Evolutionary conservation across 2,329 filamentous ascomycete genomes (phyloP).

Genomic region (Trichoderma sp.): DNA sequence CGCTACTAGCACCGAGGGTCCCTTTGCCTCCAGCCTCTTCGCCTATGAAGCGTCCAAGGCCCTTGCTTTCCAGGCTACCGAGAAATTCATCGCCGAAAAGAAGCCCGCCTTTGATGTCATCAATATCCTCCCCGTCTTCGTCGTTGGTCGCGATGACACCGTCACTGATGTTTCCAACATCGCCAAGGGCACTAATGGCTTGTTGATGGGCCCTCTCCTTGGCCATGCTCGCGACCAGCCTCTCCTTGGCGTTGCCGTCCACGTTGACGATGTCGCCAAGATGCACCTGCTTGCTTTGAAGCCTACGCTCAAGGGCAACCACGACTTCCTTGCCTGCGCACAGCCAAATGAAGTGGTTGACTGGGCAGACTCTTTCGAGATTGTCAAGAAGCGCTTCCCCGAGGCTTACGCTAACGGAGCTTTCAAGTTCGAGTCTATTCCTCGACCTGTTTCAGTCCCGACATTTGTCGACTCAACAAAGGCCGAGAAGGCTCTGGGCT

Average conservation of each 20-base stretch:
- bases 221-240: conserved; percentile 28
- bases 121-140: conserved; percentile 38
- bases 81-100: conserved; percentile 34
- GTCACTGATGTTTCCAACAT: conserved; percentile 17
- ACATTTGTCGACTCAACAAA: conserved; percentile 29
- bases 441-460: background rate
- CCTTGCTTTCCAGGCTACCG: conserved; percentile 33
- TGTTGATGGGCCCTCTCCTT: conserved; percentile 35
- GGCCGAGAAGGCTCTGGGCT: conserved; percentile 34
- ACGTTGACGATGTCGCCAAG: conserved; percentile 23
- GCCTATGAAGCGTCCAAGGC: conserved; percentile 40
- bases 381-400: conserved; percentile 20
- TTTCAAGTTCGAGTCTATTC: conserved; percentile 18
- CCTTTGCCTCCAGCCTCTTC: conserved; percentile 32
- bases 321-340: conserved; percentile 18
- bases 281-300: conserved; percentile 15
- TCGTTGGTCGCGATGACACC: conserved; percentile 38
- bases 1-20: conserved; percentile 19
- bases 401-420: conserved; percentile 15
- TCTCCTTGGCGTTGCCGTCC: conserved; percentile 28
- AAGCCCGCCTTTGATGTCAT: conserved; percentile 38
- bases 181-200: conserved; percentile 34
- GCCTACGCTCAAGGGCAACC: conserved; percentile 3
- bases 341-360: background rate
- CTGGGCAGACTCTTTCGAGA: background rate